A percentile compares a stretch with the other conserved stretches of the same genome.
Conservation (phyloP, 352 stramenopile genomes). For the Phytophthora constricta region DNA sequence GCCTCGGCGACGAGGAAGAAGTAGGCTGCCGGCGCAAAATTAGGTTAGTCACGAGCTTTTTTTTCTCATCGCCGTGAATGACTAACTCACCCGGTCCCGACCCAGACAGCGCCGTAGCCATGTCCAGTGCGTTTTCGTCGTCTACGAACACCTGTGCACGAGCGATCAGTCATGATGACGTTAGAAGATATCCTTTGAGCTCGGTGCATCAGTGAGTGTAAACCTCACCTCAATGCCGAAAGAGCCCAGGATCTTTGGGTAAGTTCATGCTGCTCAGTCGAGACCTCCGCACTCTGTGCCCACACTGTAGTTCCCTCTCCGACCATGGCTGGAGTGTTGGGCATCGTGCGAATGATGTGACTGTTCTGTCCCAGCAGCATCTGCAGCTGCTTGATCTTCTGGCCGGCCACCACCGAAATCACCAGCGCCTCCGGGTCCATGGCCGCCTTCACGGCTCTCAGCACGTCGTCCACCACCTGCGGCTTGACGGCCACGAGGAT, state of each 20-base stretch:
- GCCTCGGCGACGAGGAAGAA: constrained; percentile 96
- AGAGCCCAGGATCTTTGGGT: constrained; percentile 88
- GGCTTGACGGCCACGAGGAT: constrained; percentile 95
- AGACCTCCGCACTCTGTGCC: constrained; percentile 81
- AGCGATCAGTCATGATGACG: not conserved
- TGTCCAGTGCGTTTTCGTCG: constrained; percentile 95
- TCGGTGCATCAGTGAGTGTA: not conserved
- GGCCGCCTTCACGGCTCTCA: constrained; percentile 63
- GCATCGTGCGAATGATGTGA: constrained; percentile 94
- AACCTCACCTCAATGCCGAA: constrained; percentile 88
- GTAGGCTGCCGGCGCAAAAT: constrained; percentile 73
- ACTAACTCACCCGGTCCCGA: constrained; percentile 81
- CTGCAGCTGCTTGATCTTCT: constrained; percentile 81
- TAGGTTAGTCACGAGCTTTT: no score
- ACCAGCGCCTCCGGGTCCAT: constrained; percentile 72
- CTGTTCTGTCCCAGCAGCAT: constrained; percentile 61
- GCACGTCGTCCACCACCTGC: constrained; percentile 91
- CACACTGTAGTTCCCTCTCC: constrained; percentile 96
- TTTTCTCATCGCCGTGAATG: no score
- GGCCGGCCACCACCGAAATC: constrained; percentile 87
- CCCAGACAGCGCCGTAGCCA: constrained; percentile 94
- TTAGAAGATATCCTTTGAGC: not conserved
- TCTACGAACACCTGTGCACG: constrained; percentile 87
- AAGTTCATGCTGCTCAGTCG: constrained; percentile 72
- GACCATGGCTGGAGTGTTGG: constrained; percentile 96